These are phyloP conservation scores for Syncephalastrum racemosum DNA, from an alignment of 371 early-diverging fungal genomes.

Conservation along the genomic window DNA sequence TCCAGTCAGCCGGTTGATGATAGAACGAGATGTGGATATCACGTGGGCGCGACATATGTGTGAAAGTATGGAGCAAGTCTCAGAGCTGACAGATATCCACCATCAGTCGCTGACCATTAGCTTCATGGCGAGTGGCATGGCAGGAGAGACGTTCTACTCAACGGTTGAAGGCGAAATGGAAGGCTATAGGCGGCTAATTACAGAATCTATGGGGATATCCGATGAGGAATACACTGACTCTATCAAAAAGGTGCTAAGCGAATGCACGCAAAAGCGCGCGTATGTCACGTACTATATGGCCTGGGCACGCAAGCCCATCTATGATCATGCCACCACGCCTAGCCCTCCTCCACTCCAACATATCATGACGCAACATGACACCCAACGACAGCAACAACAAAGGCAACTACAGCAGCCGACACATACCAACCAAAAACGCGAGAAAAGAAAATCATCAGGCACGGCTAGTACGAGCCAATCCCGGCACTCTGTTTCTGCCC, in stretches of 20 bases:
- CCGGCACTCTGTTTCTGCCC: too few relatives aligned
- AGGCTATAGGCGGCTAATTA: slow-evolving; percentile 15
- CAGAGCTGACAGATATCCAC: slow-evolving; percentile 34
- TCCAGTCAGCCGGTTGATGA: slow-evolving; percentile 23
- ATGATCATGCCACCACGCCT: slow-evolving; percentile 8
- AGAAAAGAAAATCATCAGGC: too few relatives aligned
- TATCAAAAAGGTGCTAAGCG: slow-evolving; percentile 7
- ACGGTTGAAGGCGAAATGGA: slow-evolving; percentile 15
- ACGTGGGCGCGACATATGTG: slow-evolving; percentile 24
- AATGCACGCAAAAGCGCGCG: slow-evolving; percentile 20
- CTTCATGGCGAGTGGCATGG: slow-evolving; percentile 18
- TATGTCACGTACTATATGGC: slow-evolving; percentile 33
- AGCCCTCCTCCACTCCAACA: too few relatives aligned
- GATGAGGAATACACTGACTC: slow-evolving; percentile 1
- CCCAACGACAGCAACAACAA: too few relatives aligned
- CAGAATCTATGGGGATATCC: neutral
- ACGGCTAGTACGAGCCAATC: too few relatives aligned
- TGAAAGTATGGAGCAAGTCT: slow-evolving; percentile 18
- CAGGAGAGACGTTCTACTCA: slow-evolving; percentile 17
- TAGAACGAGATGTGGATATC: slow-evolving; percentile 23
- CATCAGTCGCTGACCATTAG: slow-evolving; percentile 19
- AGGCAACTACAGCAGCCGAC: too few relatives aligned
- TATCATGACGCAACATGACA: too few relatives aligned
- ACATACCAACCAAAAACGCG: too few relatives aligned
- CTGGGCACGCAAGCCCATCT: slow-evolving; percentile 41